Evolutionary conservation across 805 yeast genomes (phyloP), one percentile per base, ranked within the genome.

Genomic region (Ogataea methylovora): DNA sequence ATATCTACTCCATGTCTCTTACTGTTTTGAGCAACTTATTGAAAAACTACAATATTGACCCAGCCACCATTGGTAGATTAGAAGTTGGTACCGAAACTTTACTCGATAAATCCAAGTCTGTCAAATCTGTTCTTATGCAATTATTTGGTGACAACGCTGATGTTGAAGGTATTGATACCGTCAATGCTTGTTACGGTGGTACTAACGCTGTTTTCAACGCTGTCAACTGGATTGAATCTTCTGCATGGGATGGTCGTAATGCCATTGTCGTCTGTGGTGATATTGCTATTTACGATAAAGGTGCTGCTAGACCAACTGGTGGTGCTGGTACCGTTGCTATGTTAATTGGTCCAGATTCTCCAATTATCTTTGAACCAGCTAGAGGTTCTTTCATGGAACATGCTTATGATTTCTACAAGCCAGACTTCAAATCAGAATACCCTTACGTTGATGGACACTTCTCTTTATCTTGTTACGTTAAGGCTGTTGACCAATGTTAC

Each of bases 271-370:
- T 90, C 16, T 79, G 92, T 57, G 97, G 97, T 63, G 98, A 92
- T 64, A 92, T 92, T 61, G 98, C 98, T 55, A 80, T 92, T 48
- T 92, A 92, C 65, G 87, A 88, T 52, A 76, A 88, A 67, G 98
- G 98, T 59, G 82, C 94, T 25, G 98, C 98, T 37, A 82, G 98
- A 73, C 98, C 98, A 56, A 92, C 98, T 35, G 98, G 98, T 61
- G 98, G 98, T 69, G 97, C 94, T 36, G 98, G 98, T 58, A 73
- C 94, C 31, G 94, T 90, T 40, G 98, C 98, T 29, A 52, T 92
- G 56, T 76, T 84, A 58, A 84, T 92, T 52, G 98, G 98, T 33
- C 95, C 97, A 34, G 95, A 92, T 57, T 97, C 98, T 27, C 98
- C 98, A 46, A 73, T 92, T 47, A 96, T 85, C 27, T 79, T 92